phyloP scores from a whole-genome alignment of 768 basidiomycete species.

The Rossbeevera mucosa region DNA sequence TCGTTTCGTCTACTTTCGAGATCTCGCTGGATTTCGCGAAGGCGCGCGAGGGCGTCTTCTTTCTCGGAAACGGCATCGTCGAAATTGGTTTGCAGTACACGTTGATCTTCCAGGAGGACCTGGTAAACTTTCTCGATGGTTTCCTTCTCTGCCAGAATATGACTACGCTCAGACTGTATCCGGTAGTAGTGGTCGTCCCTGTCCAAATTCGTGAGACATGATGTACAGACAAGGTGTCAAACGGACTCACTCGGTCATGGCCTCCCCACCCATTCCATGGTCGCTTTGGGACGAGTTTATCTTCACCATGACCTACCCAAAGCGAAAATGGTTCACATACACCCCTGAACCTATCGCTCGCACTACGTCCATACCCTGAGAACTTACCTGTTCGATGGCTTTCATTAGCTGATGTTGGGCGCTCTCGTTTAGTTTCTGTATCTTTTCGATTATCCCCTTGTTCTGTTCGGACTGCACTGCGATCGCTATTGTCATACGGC shows the following conservation, averaged over 20 bases:
- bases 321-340: background rate
- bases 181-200: slow-evolving; percentile 89
- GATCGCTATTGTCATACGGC: slow-evolving; percentile 78
- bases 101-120: slow-evolving; percentile 68
- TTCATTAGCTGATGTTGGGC: slow-evolving; percentile 91
- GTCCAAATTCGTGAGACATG: slow-evolving; percentile 12
- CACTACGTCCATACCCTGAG: background rate
- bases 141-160: slow-evolving; percentile 79
- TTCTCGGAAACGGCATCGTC: slow-evolving; percentile 78
- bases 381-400: slow-evolving; percentile 82
- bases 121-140: slow-evolving; percentile 81
- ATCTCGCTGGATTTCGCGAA: slow-evolving; percentile 58
- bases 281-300: slow-evolving; percentile 50
- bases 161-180: slow-evolving; percentile 76
- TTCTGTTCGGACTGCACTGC: slow-evolving; percentile 88
- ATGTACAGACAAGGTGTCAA: slow-evolving; percentile 2
- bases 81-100: slow-evolving; percentile 63
- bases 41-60: slow-evolving; percentile 63
- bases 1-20: slow-evolving; percentile 58
- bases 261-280: slow-evolving; percentile 47
- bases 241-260: slow-evolving; percentile 73
- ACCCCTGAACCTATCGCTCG: background rate
- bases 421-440: slow-evolving; percentile 74
- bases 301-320: slow-evolving; percentile 67
- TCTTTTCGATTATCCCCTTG: slow-evolving; percentile 83